Evolutionary conservation across 257 asterid species (phyloP), one percentile per base, ranked within the genome.

Genomic region (Asclepias syriaca): DNA sequence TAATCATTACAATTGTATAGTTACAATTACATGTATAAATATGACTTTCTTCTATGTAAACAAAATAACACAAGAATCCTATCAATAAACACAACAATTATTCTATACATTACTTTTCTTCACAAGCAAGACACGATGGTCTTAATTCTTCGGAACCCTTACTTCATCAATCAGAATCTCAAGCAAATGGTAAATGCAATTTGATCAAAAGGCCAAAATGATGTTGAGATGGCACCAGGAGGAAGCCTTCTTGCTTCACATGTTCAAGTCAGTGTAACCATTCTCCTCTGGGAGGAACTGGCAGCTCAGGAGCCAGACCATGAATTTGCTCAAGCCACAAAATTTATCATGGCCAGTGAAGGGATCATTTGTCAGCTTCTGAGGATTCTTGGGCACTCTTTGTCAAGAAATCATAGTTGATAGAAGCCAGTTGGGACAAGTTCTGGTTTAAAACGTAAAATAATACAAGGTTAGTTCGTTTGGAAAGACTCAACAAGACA

Each of bases 361-460:
- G 43, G 40, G 81, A 74, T 75, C 79, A 65, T 58, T 79, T 81
- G 48, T 76, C 75, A 54, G 82, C 70, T 69, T 84, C 85, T 22
- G 66, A 56, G 64, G 89, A 84, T 73, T 89, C 96, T 82, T 81
- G 84, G 76, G 80, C 80, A 81, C 64, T 83, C 87, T 82, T 90
- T 73, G 83, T 77, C 13, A 86, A 78, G 84, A 93, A 79, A 83
- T 90, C 97, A 61, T 93, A 93, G 72, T 93, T 93, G 66, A 93
- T 89, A 18, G 95, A 93, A 66, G 96, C 96, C 67, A 93, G 81
- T 83, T 89, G 96, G 22, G 98, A 87, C 87, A 90, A 82, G 80
- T 93, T 93, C 98, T 93, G 88, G 22, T 37, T 58, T 65, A 55
- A 74, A 71, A 64, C 11, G 9, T 46, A 34, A 15, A 22, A 39